Conservation (phyloP, 2,329 filamentous ascomycete genomes). For the Aschersonia sp. region DNA sequence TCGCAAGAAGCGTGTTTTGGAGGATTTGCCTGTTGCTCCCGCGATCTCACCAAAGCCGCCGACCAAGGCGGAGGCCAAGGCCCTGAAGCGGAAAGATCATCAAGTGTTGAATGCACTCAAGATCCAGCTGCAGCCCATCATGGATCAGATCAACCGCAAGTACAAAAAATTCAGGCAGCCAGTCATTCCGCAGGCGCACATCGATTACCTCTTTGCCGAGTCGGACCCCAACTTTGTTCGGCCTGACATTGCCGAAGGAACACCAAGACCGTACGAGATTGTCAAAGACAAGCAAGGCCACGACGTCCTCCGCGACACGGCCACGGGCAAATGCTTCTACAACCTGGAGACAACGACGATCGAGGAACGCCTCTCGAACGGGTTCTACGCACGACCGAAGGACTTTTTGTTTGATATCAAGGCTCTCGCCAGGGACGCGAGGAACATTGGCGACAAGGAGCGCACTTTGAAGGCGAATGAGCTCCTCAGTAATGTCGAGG, state of each 20-base stretch:
- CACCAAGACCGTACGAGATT: slow-evolving; percentile 63
- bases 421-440: slow-evolving; percentile 71
- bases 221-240: slow-evolving; percentile 57
- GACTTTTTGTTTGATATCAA: slow-evolving; percentile 86
- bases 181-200: slow-evolving; percentile 57
- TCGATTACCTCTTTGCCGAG: slow-evolving; percentile 75
- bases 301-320: slow-evolving; percentile 59
- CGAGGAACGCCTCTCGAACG: slow-evolving; percentile 91
- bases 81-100: slow-evolving; percentile 67
- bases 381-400: slow-evolving; percentile 81
- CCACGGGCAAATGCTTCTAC: slow-evolving; percentile 77
- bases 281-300: slow-evolving; percentile 67
- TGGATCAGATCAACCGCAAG: slow-evolving; percentile 88
- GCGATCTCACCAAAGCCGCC: slow-evolving; percentile 51
- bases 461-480: slow-evolving; percentile 79
- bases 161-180: slow-evolving; percentile 80
- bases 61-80: slow-evolving; percentile 67
- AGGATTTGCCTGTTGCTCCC: slow-evolving; percentile 61
- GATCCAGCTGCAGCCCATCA: slow-evolving; percentile 78
- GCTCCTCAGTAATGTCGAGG: slow-evolving; percentile 82
- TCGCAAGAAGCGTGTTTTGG: slow-evolving; percentile 73
- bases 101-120: slow-evolving; percentile 78
- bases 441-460: slow-evolving; percentile 67
- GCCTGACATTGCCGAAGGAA: slow-evolving; percentile 35
- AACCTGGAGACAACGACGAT: slow-evolving; percentile 88